Percentiles rank a stretch among this genome's conserved stretches.
Evolutionary conservation across 305 asterid species (phyloP).

Genomic region (Fraxinus velutina): DNA sequence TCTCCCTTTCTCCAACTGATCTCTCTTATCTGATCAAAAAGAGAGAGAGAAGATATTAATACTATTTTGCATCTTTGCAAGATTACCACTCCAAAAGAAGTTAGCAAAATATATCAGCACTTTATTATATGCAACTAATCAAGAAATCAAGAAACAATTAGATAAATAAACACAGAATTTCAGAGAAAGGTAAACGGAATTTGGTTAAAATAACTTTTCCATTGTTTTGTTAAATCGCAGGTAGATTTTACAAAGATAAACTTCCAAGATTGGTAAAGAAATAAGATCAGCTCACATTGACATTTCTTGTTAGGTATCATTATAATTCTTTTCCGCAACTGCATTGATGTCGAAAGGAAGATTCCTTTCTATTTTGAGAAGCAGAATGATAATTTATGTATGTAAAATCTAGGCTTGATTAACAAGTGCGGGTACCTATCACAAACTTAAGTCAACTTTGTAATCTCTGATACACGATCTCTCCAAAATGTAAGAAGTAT

Average conservation of each 20-base stretch:
- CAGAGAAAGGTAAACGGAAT: neutral
- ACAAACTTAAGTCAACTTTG: neutral
- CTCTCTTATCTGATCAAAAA: slow-evolving; percentile 45
- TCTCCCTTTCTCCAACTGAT: slow-evolving; percentile 22
- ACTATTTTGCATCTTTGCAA: slow-evolving; percentile 17
- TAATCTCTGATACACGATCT: neutral
- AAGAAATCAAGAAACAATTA: neutral
- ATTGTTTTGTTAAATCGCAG: neutral
- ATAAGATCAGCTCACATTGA: neutral
- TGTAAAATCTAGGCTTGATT: neutral
- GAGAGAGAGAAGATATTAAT: slow-evolving; percentile 15
- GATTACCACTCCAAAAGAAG: neutral
- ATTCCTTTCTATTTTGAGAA: neutral
- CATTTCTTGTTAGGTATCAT: neutral
- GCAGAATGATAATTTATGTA: neutral
- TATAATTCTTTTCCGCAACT: neutral
- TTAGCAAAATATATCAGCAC: neutral
- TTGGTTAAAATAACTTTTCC: neutral
- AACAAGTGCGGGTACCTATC: neutral
- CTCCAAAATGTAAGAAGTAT: neutral
- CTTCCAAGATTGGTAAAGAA: neutral
- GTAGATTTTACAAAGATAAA: neutral
- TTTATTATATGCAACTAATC: neutral
- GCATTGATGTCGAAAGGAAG: neutral
- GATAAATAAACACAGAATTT: neutral